Evolutionary conservation across 257 asterid genomes (phyloP).

Genomic region (Petunia axillaris): DNA sequence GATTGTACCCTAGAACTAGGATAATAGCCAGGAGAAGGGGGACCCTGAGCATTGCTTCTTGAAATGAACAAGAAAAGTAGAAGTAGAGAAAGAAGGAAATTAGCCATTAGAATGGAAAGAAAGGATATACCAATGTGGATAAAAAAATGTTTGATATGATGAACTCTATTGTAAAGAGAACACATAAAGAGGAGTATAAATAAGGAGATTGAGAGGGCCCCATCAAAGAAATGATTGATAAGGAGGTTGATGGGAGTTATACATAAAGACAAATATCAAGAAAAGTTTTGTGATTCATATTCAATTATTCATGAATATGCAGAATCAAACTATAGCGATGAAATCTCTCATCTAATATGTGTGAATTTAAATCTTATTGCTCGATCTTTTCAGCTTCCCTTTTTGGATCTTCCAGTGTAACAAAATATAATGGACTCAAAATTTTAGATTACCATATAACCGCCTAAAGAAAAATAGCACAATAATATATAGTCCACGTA

Average conservation of each 20-base stretch:
- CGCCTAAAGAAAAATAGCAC: too few relatives aligned
- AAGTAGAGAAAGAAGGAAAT: constrained; percentile 37
- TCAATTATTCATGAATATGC: constrained; percentile 2
- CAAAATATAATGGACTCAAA: neutral
- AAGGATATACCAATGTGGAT: neutral
- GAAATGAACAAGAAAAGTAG: constrained; percentile 43
- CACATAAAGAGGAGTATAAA: constrained; percentile 43
- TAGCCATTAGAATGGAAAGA: constrained; percentile 40
- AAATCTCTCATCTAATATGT: neutral
- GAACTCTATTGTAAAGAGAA: neutral
- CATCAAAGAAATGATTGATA: constrained; percentile 32
- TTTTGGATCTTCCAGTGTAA: neutral
- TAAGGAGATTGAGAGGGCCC: constrained; percentile 51
- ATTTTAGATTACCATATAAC: neutral
- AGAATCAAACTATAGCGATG: neutral
- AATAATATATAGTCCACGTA: too few relatives aligned
- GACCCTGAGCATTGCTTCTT: constrained; percentile 59
- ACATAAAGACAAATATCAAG: constrained; percentile 38
- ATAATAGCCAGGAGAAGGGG: constrained; percentile 83
- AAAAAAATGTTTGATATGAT: neutral
- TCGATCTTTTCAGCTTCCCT: neutral
- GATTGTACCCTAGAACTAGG: constrained; percentile 64
- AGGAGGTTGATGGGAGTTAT: constrained; percentile 42
- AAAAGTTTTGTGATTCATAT: constrained; percentile 20
- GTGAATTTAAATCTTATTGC: neutral